Base-by-base conservation (phyloP, 305 asterid genomes). In the Fraxinus nigra region DNA sequence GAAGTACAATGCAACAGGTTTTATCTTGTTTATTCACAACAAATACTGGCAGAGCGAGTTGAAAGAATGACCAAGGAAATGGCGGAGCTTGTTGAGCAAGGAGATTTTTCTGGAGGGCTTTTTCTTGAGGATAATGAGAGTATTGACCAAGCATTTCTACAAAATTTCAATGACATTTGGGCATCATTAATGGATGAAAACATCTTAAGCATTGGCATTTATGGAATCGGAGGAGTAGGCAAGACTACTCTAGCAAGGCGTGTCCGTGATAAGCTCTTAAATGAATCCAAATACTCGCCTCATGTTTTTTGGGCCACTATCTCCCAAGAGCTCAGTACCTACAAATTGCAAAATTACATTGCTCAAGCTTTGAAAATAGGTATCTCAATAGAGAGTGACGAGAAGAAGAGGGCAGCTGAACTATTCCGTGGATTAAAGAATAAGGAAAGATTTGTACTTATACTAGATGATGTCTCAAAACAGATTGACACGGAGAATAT, bases 141-240 rank as follows among this genome's bases (percentile, higher is more conserved):
- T 22, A 63, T 9, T 24, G 85, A 78, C 5, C 46, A 11, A 77
- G 10, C 61, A 70, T 48, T 82, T 77, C 51, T 30, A 20, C 26
- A 22, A 28, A 76, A 16, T 67, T 2, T 76, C 65, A 46, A 30
- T 30, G 26, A 81, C 35, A 72, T 65, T 18, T 16, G 79, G 79
- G 16, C 14, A 18, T 20, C 26, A 22, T 40, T 81, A 59, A 59
- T 59, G 69, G 69, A 59, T 18, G 26, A 2, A 22, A 63, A 67
- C 30, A 46, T 76, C 61, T 82, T 63, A 30, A 72, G 69, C 10
- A 37, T 78, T 78, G 79, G 76, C 51, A 74, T 80, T 48, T 80
- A 35, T 14, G 83, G 83, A 3, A 35, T 74, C 48, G 80, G 80
- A 1, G 80, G 84, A 13, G 80, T 63, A 9, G 84, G 84, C 34